phyloP scores from a whole-genome alignment of 331 rosid species.

The Pyrus hybrid region DNA sequence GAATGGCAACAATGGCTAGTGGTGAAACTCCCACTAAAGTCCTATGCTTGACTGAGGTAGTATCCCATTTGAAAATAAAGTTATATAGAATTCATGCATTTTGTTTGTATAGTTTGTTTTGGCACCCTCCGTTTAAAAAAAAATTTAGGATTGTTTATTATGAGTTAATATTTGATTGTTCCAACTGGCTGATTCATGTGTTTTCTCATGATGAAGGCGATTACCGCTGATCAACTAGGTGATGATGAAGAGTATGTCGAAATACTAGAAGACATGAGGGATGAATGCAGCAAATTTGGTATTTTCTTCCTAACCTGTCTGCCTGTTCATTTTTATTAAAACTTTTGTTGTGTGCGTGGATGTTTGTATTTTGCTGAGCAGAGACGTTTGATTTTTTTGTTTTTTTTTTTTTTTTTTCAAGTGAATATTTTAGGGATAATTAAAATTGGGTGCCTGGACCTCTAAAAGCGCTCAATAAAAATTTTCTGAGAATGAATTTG shows the following conservation, averaged over 20 bases:
- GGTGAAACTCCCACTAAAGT: slow-evolving; percentile 51
- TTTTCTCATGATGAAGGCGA: slow-evolving; percentile 31
- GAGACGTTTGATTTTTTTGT: background rate
- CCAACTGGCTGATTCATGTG: slow-evolving; percentile 1
- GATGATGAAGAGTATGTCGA: slow-evolving; percentile 56
- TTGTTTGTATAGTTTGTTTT: background rate
- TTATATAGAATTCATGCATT: background rate
- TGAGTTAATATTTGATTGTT: slow-evolving; percentile 1
- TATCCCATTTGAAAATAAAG: slow-evolving; percentile 1
- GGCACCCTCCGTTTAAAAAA: background rate
- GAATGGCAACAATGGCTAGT: slow-evolving; percentile 20
- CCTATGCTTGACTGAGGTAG: slow-evolving; percentile 65
- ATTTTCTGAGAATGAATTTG: background rate
- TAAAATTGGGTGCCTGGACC: background rate
- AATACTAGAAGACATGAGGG: slow-evolving; percentile 77
- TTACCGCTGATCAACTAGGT: slow-evolving; percentile 47
- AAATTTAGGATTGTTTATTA: background rate
- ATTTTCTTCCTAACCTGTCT: slow-evolving; percentile 9
- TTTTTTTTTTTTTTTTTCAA: background rate
- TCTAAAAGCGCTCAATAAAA: background rate
- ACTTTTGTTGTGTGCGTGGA: background rate
- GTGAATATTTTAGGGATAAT: background rate
- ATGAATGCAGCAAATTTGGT: slow-evolving; percentile 85
- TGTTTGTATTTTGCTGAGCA: background rate
- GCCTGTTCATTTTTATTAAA: background rate